These are phyloP conservation scores for Ceratobasidium sp. DNA, from an alignment of 1,284 basidiomycete species.

Conservation along the genomic window DNA sequence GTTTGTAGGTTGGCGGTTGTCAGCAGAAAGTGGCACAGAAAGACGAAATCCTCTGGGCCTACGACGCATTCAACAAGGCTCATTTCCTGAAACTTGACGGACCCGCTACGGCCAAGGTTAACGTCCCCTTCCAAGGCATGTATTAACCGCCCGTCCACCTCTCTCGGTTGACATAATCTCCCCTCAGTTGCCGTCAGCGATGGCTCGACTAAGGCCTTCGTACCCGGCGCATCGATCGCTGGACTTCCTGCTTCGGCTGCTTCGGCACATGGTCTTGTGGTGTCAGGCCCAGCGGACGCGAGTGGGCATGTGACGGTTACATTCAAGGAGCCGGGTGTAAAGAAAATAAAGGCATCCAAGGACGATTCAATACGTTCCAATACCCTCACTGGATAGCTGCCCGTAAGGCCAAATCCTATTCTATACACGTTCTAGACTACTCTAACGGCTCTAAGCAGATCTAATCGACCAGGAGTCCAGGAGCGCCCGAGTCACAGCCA, in stretches of 20 bases:
- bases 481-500: too few species aligned
- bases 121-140: slow-evolving; percentile 13
- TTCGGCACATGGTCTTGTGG: background rate
- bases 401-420: too few species aligned
- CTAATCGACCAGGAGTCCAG: too few species aligned
- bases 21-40: slow-evolving; percentile 22
- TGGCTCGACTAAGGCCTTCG: background rate
- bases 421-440: too few species aligned
- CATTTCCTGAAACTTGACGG: slow-evolving; percentile 39
- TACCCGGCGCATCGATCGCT: slow-evolving; percentile 36
- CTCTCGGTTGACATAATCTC: background rate
- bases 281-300: background rate
- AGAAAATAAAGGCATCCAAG: slow-evolving; percentile 35
- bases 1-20: slow-evolving; percentile 28
- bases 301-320: slow-evolving; percentile 2
- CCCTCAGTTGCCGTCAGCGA: slow-evolving; percentile 7
- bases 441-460: too few species aligned
- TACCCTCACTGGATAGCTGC: too few species aligned
- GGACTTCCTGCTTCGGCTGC: background rate
- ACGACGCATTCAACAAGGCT: slow-evolving; percentile 17
- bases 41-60: slow-evolving; percentile 20
- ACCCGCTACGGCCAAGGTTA: slow-evolving; percentile 21
- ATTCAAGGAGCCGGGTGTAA: slow-evolving; percentile 2
- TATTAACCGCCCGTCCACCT: background rate
- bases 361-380: slow-evolving; percentile 23